Base-by-base conservation (phyloP, 2,329 filamentous ascomycete genomes). In the Pseudogymnoascus sp. region DNA sequence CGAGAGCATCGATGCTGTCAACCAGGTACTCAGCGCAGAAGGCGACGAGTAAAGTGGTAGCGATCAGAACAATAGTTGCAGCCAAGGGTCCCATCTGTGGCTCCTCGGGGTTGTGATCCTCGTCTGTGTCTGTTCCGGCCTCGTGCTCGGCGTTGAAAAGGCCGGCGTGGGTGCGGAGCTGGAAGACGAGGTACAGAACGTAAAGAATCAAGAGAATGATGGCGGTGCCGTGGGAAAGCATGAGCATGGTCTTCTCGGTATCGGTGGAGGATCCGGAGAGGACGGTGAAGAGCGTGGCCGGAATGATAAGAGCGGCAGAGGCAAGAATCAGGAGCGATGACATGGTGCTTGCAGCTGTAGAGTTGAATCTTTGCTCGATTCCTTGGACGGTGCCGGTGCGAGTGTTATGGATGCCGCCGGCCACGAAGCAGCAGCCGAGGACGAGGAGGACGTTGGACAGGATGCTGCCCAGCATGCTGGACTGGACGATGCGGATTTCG, bases 401-500 rank as follows among this genome's bases (percentile, higher is more conserved):
- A 71, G 81, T 81, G 75, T 86, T 84, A 64, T 80, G 79, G 63
- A 91, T 76, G 33, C 89, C 89, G 61, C 89, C 89, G 61, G 89
- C 82, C 66, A 92, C 78, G 77, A 91, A 91, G 74, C 88, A 91
- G 80, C 89, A 90, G 68, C 88, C 88, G 71, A 92, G 82, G 54
- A 92, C 93, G 21, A 97, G 84, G 6, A 97, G 82, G 66, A 97
- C 87, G 75, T 97, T 97, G 66, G 93, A 97, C 39, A 97, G 80
- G 68, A 97, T 96, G 70, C 90, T 95, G 57, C 94, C 93, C 35
- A 97, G 85, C 92, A 97, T 97, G 66, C 91, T 96, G 17, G 93
- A 89, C 77, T 97, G 94, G n/a, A 97, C 93, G 66, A 97, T 92
- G 69, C 93, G 87, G 71, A 97, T 95, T 76, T 97, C 89, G 65